A percentile compares a stretch with the other conserved stretches of the same genome.
Conservation (phyloP, 2,329 filamentous ascomycete genomes). For the Epichloe sp. region DNA sequence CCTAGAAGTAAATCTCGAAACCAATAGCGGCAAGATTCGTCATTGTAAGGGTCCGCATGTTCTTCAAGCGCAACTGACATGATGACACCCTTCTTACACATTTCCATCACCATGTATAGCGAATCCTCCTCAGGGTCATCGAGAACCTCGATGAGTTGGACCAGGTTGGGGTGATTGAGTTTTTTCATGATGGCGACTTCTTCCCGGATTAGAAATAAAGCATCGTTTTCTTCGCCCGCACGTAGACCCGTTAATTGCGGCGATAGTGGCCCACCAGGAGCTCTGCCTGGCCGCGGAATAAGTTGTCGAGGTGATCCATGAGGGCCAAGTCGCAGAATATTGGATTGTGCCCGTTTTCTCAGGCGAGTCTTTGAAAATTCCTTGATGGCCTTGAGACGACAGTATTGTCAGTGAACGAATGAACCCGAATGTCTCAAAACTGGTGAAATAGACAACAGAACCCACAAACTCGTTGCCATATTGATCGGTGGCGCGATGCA, state of each 20-base stretch:
- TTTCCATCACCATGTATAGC: constrained; percentile 95
- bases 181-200: constrained; percentile 99
- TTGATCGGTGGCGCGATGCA: constrained; percentile 82
- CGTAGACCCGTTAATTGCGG: constrained; percentile 16
- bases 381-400: constrained; percentile 65
- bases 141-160: constrained; percentile 82
- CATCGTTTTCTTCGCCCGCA: constrained; percentile 49
- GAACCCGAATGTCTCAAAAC: neutral
- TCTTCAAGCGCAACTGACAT: constrained; percentile 93
- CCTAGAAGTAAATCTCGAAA: constrained; percentile 90
- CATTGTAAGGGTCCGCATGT: constrained; percentile 65
- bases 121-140: constrained; percentile 94
- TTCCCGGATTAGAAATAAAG: constrained; percentile 79
- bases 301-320: constrained; percentile 19
- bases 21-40: constrained; percentile 76
- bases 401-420: constrained; percentile 8
- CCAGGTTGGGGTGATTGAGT: constrained; percentile 86
- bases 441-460: constrained; percentile 2
- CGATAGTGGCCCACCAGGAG: constrained; percentile 9
- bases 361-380: constrained; percentile 92
- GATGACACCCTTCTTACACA: constrained; percentile 95
- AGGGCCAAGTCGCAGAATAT: constrained; percentile 52
- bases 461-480: constrained; percentile 87
- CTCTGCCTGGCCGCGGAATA: constrained; percentile 9
- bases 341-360: constrained; percentile 79